These are phyloP conservation scores for Chlorella sp. DNA, from an alignment of 139 green algal species.

Conservation along the genomic window DNA sequence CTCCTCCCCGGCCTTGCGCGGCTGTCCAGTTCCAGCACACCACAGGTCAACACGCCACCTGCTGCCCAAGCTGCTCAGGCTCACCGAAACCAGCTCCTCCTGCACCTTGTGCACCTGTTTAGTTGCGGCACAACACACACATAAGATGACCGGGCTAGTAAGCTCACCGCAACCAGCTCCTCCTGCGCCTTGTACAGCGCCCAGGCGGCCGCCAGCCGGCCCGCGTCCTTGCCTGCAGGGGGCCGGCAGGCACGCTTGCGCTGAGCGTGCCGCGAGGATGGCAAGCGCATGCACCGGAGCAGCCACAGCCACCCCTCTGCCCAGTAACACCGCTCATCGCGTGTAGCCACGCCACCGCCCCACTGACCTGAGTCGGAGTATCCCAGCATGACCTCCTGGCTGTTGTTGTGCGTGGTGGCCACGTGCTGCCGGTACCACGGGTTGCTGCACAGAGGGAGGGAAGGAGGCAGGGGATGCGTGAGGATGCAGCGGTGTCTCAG, in stretches of 20 bases:
- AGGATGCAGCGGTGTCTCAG: too few species aligned
- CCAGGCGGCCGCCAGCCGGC: constrained; percentile 91
- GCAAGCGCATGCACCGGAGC: too few species aligned
- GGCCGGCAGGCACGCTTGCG: too few species aligned
- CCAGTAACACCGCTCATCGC: too few species aligned
- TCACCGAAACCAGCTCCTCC: too few species aligned
- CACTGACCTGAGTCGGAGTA: constrained; percentile 91
- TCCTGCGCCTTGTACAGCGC: constrained; percentile 83
- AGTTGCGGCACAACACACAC: neutral
- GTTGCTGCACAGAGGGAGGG: constrained; percentile 26
- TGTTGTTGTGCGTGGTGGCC: constrained; percentile 52
- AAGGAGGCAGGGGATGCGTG: too few species aligned
- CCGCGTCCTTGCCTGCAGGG: constrained; percentile 87
- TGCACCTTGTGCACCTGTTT: too few species aligned
- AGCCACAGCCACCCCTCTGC: neutral
- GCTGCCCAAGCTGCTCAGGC: too few species aligned
- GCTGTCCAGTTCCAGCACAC: too few species aligned
- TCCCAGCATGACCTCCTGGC: constrained; percentile 95
- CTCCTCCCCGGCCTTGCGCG: too few species aligned
- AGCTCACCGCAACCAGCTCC: constrained; percentile 53
- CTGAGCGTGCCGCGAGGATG: too few species aligned
- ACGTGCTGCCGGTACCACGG: constrained; percentile 79
- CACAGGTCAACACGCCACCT: too few species aligned
- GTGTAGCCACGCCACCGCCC: neutral
- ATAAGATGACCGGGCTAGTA: neutral